Evolutionary conservation across 495 filamentous ascomycete genomes (phyloP).

Genomic region (Penicilliopsis zonata): DNA sequence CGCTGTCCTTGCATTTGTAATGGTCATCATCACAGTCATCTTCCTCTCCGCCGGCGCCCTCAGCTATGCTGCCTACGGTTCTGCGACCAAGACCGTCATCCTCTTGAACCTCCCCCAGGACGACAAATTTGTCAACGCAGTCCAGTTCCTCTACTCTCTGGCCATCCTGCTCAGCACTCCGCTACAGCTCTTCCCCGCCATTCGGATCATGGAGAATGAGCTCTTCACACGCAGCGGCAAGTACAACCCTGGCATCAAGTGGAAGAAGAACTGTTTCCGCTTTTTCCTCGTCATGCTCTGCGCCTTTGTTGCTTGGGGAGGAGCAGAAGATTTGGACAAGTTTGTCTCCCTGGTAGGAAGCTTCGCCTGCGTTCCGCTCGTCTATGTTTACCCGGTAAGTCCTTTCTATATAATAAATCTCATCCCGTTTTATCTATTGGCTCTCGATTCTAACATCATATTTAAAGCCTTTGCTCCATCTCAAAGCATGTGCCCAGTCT

Average conservation of each 20-base stretch:
- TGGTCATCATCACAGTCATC: constrained; percentile 86
- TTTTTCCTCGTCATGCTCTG: constrained; percentile 84
- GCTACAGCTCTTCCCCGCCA: constrained; percentile 92
- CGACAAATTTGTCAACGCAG: constrained; percentile 85
- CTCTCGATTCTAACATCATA: constrained; percentile 3
- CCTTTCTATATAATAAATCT: constrained; percentile 6
- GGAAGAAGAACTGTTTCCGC: constrained; percentile 95
- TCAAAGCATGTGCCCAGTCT: constrained; percentile 60
- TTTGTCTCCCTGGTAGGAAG: constrained; percentile 92
- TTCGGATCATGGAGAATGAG: constrained; percentile 59
- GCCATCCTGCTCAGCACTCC: constrained; percentile 91
- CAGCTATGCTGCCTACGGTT: constrained; percentile 93
- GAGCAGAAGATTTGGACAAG: constrained; percentile 89
- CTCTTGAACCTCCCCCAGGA: constrained; percentile 95
- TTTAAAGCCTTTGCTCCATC: constrained; percentile 82
- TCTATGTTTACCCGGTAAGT: constrained; percentile 93
- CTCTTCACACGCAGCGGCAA: constrained; percentile 79
- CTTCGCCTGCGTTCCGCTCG: constrained; percentile 93
- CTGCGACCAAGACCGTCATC: constrained; percentile 87
- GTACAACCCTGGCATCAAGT: constrained; percentile 92
- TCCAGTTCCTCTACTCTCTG: constrained; percentile 90
- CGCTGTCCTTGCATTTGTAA: constrained; percentile 70
- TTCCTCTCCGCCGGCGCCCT: constrained; percentile 87
- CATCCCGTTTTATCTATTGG: too few species aligned
- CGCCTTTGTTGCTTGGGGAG: constrained; percentile 78